Conservation (phyloP, 768 basidiomycete genomes). For the Fomitopsis pulvina region DNA sequence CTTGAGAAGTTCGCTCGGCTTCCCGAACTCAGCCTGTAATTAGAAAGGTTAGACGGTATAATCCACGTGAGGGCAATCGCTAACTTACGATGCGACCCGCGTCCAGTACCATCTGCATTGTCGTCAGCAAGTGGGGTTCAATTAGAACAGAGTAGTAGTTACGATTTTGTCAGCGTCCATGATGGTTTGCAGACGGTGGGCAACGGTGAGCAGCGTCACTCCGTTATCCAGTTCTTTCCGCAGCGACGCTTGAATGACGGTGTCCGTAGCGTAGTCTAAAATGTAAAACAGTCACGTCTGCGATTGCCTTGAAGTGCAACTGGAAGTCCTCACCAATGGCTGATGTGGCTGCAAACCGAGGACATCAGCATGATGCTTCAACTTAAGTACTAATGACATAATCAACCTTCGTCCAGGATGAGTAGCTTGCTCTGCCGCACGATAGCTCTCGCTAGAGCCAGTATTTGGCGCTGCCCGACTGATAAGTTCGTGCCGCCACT, state of each 20-base stretch:
- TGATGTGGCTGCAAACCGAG: background rate
- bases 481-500: slow-evolving; percentile 40
- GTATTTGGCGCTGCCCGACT: slow-evolving; percentile 54
- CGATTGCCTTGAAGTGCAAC: background rate
- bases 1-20: slow-evolving; percentile 33
- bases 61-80: background rate
- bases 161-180: slow-evolving; percentile 55
- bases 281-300: background rate
- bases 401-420: slow-evolving; percentile 47
- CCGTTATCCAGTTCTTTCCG: slow-evolving; percentile 34
- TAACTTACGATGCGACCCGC: slow-evolving; percentile 32
- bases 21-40: slow-evolving; percentile 37
- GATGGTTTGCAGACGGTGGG: slow-evolving; percentile 48
- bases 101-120: slow-evolving; percentile 34
- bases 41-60: background rate
- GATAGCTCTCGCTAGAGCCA: slow-evolving; percentile 53
- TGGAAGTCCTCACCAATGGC: background rate
- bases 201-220: slow-evolving; percentile 48
- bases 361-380: background rate
- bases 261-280: slow-evolving; percentile 47
- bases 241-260: slow-evolving; percentile 47
- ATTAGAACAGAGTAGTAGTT: slow-evolving; percentile 2
- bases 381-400: background rate
- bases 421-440: slow-evolving; percentile 49
- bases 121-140: background rate